Base-by-base conservation (phyloP, 1,139 yeast genomes). In the Magnusiomyces tetraspermus region DNA sequence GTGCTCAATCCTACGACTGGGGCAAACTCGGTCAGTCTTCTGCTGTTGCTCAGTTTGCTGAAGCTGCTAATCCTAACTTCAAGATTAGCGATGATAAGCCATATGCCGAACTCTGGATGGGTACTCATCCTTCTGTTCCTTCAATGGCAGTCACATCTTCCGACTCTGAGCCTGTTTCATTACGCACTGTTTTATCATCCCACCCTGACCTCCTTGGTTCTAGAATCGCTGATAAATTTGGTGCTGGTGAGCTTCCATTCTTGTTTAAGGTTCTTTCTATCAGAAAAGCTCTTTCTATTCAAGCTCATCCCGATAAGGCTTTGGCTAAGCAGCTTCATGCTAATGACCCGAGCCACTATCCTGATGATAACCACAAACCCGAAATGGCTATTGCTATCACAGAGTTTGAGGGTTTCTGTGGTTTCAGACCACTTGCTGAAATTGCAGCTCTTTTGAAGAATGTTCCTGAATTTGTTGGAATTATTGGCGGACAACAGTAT, bases 371-470 rank as follows among this genome's bases (percentile, higher is more conserved):
- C 74, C 99, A 92, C 72, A 92, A 92, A 75, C 99, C 99, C 23
- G 99, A 92, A 71, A 94, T 92, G 97, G 97, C 98, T 51, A 82
- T 92, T 67, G 98, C 98, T 11, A 82, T 92, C 52, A 90, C 97
- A 21, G 87, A 80, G 57, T 92, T 92, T 63, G 97, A 92, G 73
- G 98, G 97, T 0, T 90, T 92, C 73, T 92, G 98, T 70, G 99
- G 99, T 0, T 92, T 92, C 75, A 85, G 94, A 68, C 98, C 98
- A 13, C 77, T 90, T 63, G 77, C 76, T 47, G 84, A 89, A 69
- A 78, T 92, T 60, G 80, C 83, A 41, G 73, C 73, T 48, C 80
- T 88, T 58, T 76, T 92, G 61, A 65, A 75, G 54, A 76, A 78
- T 13, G 77, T 92, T 51, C 92, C 95, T 3, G 97, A 89, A 69